Evolutionary conservation across 2,329 filamentous ascomycete species (phyloP).

Genomic region (Beauveria sp.): DNA sequence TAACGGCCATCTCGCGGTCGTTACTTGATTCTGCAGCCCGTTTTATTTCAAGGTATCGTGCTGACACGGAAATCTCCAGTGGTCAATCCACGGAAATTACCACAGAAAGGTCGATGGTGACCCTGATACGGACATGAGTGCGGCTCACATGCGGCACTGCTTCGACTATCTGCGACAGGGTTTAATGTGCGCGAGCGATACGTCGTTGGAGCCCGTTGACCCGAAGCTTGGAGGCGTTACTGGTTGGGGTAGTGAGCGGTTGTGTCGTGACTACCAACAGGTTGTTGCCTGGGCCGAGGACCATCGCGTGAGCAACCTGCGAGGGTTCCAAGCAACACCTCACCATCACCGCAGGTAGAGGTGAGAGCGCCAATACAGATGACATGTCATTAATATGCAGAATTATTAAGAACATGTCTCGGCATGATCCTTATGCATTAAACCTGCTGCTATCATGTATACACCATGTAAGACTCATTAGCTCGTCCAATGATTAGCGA

Average conservation of each 20-base stretch:
- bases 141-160: background rate
- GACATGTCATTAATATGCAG: background rate
- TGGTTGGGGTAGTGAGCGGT: background rate
- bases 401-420: too few species aligned
- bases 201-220: background rate
- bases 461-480: too few species aligned
- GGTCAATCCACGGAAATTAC: background rate
- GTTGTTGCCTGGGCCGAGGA: background rate
- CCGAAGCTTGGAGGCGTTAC: background rate
- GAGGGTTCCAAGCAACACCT: background rate
- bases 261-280: background rate
- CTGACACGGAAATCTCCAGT: background rate
- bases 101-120: background rate
- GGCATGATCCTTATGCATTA: too few species aligned
- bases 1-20: background rate
- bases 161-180: background rate
- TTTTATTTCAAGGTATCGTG: background rate
- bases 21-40: background rate
- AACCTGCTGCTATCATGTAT: too few species aligned
- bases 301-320: background rate
- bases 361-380: background rate
- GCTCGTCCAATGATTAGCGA: too few species aligned
- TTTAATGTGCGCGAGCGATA: background rate
- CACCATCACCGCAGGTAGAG: background rate
- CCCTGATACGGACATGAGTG: background rate